Evolutionary conservation across 331 rosid species (phyloP), one percentile per base, ranked within the genome.

Genomic region (Saraca asoca): DNA sequence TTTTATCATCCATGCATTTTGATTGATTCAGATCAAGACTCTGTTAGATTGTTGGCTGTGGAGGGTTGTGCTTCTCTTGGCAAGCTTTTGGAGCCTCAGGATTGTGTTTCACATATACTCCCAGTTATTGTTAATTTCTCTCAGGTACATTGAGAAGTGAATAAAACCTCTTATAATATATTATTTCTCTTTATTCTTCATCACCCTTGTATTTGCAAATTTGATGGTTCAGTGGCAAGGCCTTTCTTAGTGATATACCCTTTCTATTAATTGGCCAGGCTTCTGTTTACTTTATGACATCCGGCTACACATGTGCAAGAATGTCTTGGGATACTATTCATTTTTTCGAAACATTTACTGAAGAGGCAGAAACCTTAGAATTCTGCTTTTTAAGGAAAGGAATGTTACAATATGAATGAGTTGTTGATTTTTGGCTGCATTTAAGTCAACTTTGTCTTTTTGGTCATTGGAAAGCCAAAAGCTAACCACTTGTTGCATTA

Each of bases 31-130:
- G 98, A 92, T 82, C 98, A 92, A 85, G 98, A 92, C 77, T 92
- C 98, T 75, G 98, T 92, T 69, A 75, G 96, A 64, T 75, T 92
- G 77, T 78, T 92, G 78, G 98, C 98, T 18, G 98, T 92, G 66
- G 98, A 92, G 81, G 84, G 96, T 46, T 92, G 96, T 82, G 98
- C 96, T 33, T 87, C 98, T 38, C 90, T 92, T 81, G 98, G 98
- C 31, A 92, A 92, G 75, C 74, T 89, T 70, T 82, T 89, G 88
- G 96, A 89, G 75, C 94, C 95, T 59, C 98, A 85, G 73, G 98
- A 92, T 80, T 92, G 98, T 64, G 88, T 89, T 71, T 77, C 87
- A 24, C 98, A 89, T 78, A 85, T 92, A 66, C 98, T 92, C 39
- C 96, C 96, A 1, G 98, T 92, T 66, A 87, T 92, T 64, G 96